A percentile compares a stretch with the other conserved stretches of the same genome.
Conservation (phyloP, 2,329 filamentous ascomycete genomes). For the Penicillium italicum region DNA sequence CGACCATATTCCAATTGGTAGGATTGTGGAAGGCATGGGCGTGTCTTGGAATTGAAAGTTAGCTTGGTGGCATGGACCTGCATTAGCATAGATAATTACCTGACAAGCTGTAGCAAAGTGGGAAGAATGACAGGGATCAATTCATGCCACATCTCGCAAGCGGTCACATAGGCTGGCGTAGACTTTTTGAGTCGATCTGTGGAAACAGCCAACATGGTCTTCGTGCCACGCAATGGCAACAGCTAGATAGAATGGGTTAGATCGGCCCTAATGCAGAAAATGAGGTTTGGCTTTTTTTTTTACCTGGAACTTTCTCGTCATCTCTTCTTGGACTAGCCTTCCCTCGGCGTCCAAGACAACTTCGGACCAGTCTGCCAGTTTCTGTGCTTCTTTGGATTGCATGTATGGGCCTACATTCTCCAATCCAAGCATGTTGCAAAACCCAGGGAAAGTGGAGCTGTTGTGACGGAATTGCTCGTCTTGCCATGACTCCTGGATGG, state of each 20-base stretch:
- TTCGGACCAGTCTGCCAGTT: slow-evolving; percentile 77
- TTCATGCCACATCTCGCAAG: slow-evolving; percentile 79
- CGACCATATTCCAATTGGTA: slow-evolving; percentile 75
- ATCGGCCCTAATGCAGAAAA: not conserved
- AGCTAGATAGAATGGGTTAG: slow-evolving; percentile 43
- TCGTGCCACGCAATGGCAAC: slow-evolving; percentile 80
- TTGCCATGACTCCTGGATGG: slow-evolving; percentile 77
- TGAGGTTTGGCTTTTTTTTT: slow-evolving; percentile 14
- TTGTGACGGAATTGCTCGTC: slow-evolving; percentile 64
- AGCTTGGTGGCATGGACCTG: slow-evolving; percentile 1
- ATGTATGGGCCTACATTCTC: slow-evolving; percentile 79
- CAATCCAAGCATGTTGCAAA: slow-evolving; percentile 75
- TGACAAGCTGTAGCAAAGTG: slow-evolving; percentile 77
- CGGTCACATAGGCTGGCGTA: slow-evolving; percentile 68
- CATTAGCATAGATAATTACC: slow-evolving; percentile 40
- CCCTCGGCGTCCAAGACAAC: slow-evolving; percentile 75
- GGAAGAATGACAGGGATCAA: slow-evolving; percentile 79
- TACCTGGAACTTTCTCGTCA: slow-evolving; percentile 71
- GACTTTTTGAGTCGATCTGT: slow-evolving; percentile 81
- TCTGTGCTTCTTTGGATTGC: slow-evolving; percentile 66
- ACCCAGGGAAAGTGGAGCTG: slow-evolving; percentile 70
- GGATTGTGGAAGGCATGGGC: slow-evolving; percentile 90
- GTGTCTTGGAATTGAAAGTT: slow-evolving; percentile 53
- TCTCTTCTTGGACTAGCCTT: slow-evolving; percentile 69
- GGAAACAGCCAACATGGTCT: slow-evolving; percentile 86